Evolutionary conservation across 129 eudicot species (phyloP).

Genomic region (Escallonia herrerae): DNA sequence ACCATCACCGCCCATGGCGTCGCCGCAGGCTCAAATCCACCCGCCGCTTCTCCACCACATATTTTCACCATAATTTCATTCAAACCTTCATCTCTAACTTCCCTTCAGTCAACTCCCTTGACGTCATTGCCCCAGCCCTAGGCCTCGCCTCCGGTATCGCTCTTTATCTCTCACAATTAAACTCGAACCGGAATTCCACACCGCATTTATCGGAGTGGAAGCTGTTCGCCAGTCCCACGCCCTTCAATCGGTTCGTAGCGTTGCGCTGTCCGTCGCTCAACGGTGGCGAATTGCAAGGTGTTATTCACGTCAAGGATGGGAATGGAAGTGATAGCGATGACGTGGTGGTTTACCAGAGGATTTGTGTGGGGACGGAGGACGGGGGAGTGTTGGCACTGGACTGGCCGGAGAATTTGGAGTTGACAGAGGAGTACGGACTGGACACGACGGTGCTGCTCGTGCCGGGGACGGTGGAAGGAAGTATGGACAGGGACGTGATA

Average conservation of each 20-base stretch:
- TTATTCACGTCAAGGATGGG: conserved; percentile 23
- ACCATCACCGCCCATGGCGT: conserved; percentile 29
- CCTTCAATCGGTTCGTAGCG: conserved; percentile 73
- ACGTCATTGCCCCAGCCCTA: conserved; percentile 43
- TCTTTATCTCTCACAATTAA: conserved; percentile 25
- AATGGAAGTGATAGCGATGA: conserved; percentile 8
- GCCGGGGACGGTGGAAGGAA: conserved; percentile 70
- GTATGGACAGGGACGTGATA: conserved; percentile 48
- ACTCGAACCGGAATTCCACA: neutral
- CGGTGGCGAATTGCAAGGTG: conserved; percentile 24
- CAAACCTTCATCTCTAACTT: conserved; percentile 31
- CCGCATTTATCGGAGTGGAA: conserved; percentile 54
- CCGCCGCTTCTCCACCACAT: conserved; percentile 9
- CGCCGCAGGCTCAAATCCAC: conserved; percentile 31
- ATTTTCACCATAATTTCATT: conserved; percentile 22
- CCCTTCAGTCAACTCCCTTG: conserved; percentile 27
- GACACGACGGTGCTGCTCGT: conserved; percentile 65
- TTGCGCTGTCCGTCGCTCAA: conserved; percentile 58
- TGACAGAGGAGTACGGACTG: conserved; percentile 46
- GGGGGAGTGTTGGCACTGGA: conserved; percentile 85
- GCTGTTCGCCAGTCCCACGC: conserved; percentile 67
- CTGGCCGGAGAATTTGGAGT: conserved; percentile 74
- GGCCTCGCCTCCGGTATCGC: conserved; percentile 57
- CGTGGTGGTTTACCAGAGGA: conserved; percentile 62
- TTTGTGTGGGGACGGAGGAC: conserved; percentile 65